Conservation (phyloP, 345 rosid genomes). For the Heritiera littoralis region DNA sequence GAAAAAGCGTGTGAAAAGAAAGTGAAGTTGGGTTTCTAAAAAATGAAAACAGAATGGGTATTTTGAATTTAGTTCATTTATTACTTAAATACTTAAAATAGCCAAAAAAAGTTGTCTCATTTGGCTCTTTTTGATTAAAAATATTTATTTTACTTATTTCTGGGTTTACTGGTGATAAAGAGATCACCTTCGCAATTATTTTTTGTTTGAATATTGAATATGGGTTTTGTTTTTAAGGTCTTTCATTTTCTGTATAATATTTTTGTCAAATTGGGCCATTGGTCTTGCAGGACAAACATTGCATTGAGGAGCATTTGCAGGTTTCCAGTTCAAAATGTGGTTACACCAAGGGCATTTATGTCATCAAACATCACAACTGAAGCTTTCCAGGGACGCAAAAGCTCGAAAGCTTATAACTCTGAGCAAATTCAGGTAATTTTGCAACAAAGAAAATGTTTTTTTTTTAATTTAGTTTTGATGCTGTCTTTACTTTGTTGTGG, state of each 20-base stretch:
- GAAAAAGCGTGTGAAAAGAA: neutral
- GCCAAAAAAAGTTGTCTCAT: neutral
- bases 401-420: slow-evolving; percentile 69
- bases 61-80: neutral
- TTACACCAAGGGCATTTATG: slow-evolving; percentile 59
- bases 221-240: neutral
- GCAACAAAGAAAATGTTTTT: neutral
- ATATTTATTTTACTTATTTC: neutral
- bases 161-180: neutral
- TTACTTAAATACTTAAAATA: neutral
- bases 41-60: neutral
- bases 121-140: neutral
- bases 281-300: slow-evolving; percentile 50
- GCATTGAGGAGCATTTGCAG: slow-evolving; percentile 34
- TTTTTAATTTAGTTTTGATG: slow-evolving; percentile 12
- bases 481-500: neutral
- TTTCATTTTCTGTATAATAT: neutral
- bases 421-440: slow-evolving; percentile 83
- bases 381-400: slow-evolving; percentile 49
- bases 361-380: slow-evolving; percentile 62
- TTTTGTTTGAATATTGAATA: neutral
- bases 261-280: neutral
- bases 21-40: neutral
- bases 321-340: slow-evolving; percentile 39
- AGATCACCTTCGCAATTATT: neutral